Evolutionary conservation across 805 yeast species (phyloP).

Genomic region (Candida dajiaensis): DNA sequence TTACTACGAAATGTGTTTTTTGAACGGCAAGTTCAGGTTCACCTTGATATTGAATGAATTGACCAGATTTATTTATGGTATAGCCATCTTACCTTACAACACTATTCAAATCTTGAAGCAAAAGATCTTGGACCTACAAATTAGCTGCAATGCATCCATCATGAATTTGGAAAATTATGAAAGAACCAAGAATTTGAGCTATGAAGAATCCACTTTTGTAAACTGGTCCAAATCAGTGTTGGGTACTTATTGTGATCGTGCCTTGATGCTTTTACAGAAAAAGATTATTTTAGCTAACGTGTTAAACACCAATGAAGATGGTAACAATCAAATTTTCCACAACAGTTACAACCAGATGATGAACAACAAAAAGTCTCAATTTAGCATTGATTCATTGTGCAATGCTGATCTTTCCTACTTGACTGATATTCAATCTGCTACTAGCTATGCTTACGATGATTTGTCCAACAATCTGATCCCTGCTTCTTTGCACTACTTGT

Average conservation of each 20-base stretch:
- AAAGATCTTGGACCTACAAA: constrained; percentile 45
- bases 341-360: constrained; percentile 25
- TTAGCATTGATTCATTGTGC: constrained; percentile 20
- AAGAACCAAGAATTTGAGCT: constrained; percentile 32
- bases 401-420: constrained; percentile 3
- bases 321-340: constrained; percentile 21
- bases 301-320: constrained; percentile 21
- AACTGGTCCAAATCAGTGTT: constrained; percentile 42
- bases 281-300: constrained; percentile 28
- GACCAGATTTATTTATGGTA: constrained; percentile 44
- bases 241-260: constrained; percentile 51
- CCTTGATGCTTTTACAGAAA: constrained; percentile 36
- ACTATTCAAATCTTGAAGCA: constrained; percentile 38
- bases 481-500: constrained; percentile 48
- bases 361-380: constrained; percentile 21
- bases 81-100: constrained; percentile 35
- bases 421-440: constrained; percentile 2
- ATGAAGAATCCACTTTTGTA: constrained; percentile 34
- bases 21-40: constrained; percentile 49
- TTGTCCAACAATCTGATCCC: constrained; percentile 50
- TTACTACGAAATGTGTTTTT: constrained; percentile 40
- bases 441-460: constrained; percentile 42
- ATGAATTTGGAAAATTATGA: constrained; percentile 30
- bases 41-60: constrained; percentile 48
- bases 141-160: constrained; percentile 45